Base-by-base conservation (phyloP, 306 rosid species). In the Dalbergia oliveri region DNA sequence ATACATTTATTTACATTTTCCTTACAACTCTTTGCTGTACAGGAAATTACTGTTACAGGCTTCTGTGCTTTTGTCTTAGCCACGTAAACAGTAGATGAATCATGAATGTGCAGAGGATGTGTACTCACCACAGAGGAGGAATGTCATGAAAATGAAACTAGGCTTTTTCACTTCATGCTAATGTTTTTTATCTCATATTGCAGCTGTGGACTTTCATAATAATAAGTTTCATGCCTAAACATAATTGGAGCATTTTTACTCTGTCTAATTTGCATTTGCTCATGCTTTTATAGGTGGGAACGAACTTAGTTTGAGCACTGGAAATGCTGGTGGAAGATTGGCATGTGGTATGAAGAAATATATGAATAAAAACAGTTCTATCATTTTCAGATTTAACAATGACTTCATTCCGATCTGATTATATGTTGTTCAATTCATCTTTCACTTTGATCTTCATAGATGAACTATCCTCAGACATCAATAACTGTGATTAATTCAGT, bases 261-360 rank as follows among this genome's bases (percentile, higher is more conserved):
- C 44, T 9, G 26, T 34, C 76, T 67, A 41, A 57, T 49, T 62
- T 49, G 6, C 63, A 6, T 49, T 74, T 60, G 59, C 18, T 59
- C 68, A 23, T 79, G 64, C 74, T 72, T 79, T 69, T 83, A 76
- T 76, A 90, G 97, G 97, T 78, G 97, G 97, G 63, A 92, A 90
- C 19, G 97, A 92, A 64, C 94, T 92, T 79, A 90, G 94, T 76
- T 78, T 86, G 80, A 88, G 77, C 86, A 92, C 97, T 56, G 97
- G 94, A 47, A 90, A 92, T 73, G 97, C 97, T 37, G 97, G 94
- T 34, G 97, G 94, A 87, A 90, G 97, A 83, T 78, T 92, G 90
- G 97, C 97, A 66, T 92, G 92, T 75, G 97, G 97, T 92, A 87
- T 76, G 89, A 59, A 21, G 76, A 71, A 73, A 58, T 16, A 15